These are phyloP conservation scores for Pterocarpus macrocarpus DNA, from an alignment of 306 rosid species.

Conservation along the genomic window DNA sequence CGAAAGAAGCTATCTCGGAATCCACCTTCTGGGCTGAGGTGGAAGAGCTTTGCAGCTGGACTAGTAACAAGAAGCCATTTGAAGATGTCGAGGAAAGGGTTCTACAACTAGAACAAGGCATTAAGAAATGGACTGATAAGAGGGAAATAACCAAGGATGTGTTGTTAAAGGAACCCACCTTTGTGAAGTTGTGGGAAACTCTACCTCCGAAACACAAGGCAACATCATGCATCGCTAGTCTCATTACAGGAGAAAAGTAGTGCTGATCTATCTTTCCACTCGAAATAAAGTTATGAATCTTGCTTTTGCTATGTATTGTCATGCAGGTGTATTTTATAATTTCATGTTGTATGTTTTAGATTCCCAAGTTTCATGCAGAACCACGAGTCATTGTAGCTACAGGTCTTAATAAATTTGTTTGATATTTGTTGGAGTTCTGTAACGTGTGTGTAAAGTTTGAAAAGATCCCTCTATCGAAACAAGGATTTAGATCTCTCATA, in stretches of 20 bases:
- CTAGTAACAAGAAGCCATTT: neutral
- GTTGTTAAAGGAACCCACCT: conserved; percentile 57
- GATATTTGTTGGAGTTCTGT: neutral
- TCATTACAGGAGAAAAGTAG: conserved; percentile 6
- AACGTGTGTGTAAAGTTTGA: neutral
- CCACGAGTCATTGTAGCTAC: neutral
- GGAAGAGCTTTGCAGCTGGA: conserved; percentile 67
- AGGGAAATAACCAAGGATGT: conserved; percentile 48
- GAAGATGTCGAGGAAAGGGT: neutral
- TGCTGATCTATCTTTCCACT: conserved; percentile 5
- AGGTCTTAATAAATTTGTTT: neutral
- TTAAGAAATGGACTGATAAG: conserved; percentile 51
- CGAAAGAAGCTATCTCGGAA: conserved; percentile 50
- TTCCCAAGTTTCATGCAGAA: conserved; percentile 1
- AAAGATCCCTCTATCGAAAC: neutral
- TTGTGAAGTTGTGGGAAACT: conserved; percentile 56
- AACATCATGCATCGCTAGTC: conserved; percentile 37
- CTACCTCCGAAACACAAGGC: conserved; percentile 53
- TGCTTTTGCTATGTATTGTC: neutral
- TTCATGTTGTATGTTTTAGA: neutral
- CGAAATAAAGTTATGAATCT: conserved; percentile 27
- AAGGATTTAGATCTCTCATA: neutral
- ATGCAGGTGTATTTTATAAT: neutral
- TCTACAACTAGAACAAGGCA: conserved; percentile 34
- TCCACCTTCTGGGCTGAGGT: conserved; percentile 78